Percentiles rank a stretch among this genome's conserved stretches.
These are phyloP conservation scores for Suillus alpinus DNA, from an alignment of 768 basidiomycete species.

Conservation along the genomic window DNA sequence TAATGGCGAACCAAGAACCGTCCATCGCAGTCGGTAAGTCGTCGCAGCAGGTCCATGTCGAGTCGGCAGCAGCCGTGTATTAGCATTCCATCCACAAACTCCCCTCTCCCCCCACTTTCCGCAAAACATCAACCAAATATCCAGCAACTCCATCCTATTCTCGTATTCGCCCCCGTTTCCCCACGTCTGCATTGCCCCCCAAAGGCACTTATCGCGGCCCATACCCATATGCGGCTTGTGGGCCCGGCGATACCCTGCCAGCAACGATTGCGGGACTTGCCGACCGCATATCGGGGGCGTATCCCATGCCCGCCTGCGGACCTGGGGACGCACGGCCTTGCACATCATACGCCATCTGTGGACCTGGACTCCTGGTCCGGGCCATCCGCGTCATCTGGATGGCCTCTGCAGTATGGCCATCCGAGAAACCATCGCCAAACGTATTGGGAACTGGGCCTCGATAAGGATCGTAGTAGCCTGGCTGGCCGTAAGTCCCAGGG, in stretches of 20 bases:
- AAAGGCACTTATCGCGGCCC: conserved; percentile 24
- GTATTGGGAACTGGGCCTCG: conserved; percentile 70
- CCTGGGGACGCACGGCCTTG: conserved; percentile 37
- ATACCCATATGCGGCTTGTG: conserved; percentile 44
- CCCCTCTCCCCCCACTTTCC: conserved; percentile 8
- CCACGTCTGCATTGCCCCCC: not conserved
- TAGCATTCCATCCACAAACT: conserved; percentile 9
- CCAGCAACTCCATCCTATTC: not conserved
- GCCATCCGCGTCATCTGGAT: conserved; percentile 76
- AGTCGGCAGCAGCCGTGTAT: conserved; percentile 12
- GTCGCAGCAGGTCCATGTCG: conserved; percentile 15
- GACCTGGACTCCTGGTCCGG: conserved; percentile 39
- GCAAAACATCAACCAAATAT: conserved; percentile 11
- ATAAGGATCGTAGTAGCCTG: conserved; percentile 77
- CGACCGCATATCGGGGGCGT: conserved; percentile 28
- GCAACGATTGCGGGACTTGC: conserved; percentile 26
- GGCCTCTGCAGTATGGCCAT: conserved; percentile 45
- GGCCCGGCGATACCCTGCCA: conserved; percentile 44
- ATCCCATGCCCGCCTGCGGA: conserved; percentile 40
- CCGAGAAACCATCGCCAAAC: conserved; percentile 42
- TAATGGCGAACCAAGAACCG: conserved; percentile 6
- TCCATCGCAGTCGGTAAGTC: conserved; percentile 15
- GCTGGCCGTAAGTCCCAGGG: conserved; percentile 40
- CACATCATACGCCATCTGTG: conserved; percentile 38
- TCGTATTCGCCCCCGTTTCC: not conserved